A percentile compares a stretch with the other conserved stretches of the same genome.
Evolutionary conservation across 2,329 filamentous ascomycete species (phyloP).

Genomic region (Plectosphaerella sp.): DNA sequence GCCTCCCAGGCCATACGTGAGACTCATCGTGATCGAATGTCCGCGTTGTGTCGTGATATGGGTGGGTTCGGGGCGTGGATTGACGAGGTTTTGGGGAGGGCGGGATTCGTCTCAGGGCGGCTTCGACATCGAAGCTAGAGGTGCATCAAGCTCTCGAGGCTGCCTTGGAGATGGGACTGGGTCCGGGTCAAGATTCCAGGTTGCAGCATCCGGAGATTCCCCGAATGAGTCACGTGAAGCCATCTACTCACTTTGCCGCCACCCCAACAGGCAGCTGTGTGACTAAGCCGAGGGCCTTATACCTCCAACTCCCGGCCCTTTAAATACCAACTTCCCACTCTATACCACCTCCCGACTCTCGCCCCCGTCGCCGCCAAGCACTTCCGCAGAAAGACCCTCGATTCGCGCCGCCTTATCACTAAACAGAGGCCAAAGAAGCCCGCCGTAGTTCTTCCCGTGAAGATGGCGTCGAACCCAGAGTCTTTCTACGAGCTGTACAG

Average conservation of each 20-base stretch:
- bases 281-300: background rate
- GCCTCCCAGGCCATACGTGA: conserved; percentile 66
- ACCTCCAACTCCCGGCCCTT: background rate
- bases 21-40: conserved; percentile 56
- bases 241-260: background rate
- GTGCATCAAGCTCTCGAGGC: conserved; percentile 11
- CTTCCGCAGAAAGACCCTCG: conserved; percentile 11
- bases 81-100: conserved; percentile 1
- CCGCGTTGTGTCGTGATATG: conserved; percentile 13
- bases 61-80: conserved; percentile 4
- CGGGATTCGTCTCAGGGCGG: conserved; percentile 4
- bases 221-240: background rate
- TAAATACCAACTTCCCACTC: background rate
- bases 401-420: conserved; percentile 10
- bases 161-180: background rate
- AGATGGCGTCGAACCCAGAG: conserved; percentile 47
- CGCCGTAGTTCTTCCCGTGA: conserved; percentile 8
- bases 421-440: background rate
- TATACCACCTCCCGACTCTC: background rate
- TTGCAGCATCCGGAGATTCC: too few species aligned
- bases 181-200: too few species aligned
- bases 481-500: conserved; percentile 94
- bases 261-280: background rate
- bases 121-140: conserved; percentile 7
- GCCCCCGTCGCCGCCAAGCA: conserved; percentile 6